A percentile compares a stretch with the other conserved stretches of the same genome.
These are phyloP conservation scores for Hypoxylon trugodes DNA, from an alignment of 495 filamentous ascomycete genomes.

Conservation along the genomic window DNA sequence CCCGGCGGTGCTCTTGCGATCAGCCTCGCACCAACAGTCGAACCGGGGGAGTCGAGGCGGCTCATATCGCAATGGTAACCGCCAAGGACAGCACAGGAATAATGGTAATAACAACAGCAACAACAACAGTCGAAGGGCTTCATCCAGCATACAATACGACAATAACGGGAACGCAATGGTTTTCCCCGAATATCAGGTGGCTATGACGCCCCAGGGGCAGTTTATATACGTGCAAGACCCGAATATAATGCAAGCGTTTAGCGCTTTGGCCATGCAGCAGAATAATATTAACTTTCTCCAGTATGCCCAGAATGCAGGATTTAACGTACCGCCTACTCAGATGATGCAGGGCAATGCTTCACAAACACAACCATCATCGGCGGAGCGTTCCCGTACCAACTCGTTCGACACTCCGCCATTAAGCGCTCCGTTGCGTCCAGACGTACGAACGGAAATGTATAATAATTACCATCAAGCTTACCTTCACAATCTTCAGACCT, in stretches of 20 bases:
- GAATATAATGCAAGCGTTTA: constrained; percentile 53
- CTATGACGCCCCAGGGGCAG: constrained; percentile 49
- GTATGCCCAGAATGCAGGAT: constrained; percentile 57
- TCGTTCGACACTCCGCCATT: constrained; percentile 63
- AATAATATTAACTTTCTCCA: constrained; percentile 57
- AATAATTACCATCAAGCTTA: too few relatives aligned
- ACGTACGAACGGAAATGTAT: constrained; percentile 51
- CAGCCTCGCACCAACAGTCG: constrained; percentile 58
- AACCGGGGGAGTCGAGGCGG: constrained; percentile 65
- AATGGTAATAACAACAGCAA: constrained; percentile 46
- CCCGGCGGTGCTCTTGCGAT: constrained; percentile 58
- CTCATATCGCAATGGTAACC: constrained; percentile 64
- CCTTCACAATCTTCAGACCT: too few relatives aligned
- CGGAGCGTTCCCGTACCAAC: constrained; percentile 60
- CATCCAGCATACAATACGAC: constrained; percentile 39
- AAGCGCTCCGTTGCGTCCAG: constrained; percentile 59
- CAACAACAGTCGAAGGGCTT: constrained; percentile 38
- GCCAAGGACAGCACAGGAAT: constrained; percentile 62
- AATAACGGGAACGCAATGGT: constrained; percentile 40
- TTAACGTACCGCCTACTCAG: constrained; percentile 54
- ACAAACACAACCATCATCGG: constrained; percentile 47
- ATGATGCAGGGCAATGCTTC: constrained; percentile 54
- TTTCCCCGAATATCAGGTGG: constrained; percentile 38
- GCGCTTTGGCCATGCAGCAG: constrained; percentile 49
- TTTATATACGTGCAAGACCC: constrained; percentile 56